phyloP scores from a whole-genome alignment of 495 filamentous ascomycete species.

The Letharia columbiana region DNA sequence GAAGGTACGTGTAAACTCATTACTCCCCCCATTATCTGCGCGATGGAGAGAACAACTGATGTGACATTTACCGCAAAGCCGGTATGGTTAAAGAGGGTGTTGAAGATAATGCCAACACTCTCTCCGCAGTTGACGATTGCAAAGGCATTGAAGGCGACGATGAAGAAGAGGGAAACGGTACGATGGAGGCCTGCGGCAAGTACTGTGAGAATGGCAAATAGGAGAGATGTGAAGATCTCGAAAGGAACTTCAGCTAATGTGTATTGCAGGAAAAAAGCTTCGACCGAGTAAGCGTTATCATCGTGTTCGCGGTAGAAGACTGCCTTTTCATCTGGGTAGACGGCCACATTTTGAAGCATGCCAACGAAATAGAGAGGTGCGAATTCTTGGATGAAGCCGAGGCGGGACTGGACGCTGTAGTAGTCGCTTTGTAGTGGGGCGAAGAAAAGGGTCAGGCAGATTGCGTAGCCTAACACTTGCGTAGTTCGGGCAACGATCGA shows the following conservation, averaged over 20 bases:
- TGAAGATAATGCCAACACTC: slow-evolving; percentile 71
- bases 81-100: slow-evolving; percentile 62
- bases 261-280: slow-evolving; percentile 61
- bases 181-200: slow-evolving; percentile 55
- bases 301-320: slow-evolving; percentile 31
- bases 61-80: slow-evolving; percentile 67
- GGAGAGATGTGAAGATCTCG: slow-evolving; percentile 51
- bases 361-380: slow-evolving; percentile 65
- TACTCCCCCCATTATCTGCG: slow-evolving; percentile 58
- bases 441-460: slow-evolving; percentile 62
- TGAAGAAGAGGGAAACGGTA: slow-evolving; percentile 53
- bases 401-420: slow-evolving; percentile 56
- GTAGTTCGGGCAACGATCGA: slow-evolving; percentile 55
- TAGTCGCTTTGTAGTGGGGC: slow-evolving; percentile 61
- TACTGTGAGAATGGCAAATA: slow-evolving; percentile 52
- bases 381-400: slow-evolving; percentile 64
- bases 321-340: slow-evolving; percentile 52
- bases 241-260: slow-evolving; percentile 60
- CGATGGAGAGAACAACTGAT: slow-evolving; percentile 53
- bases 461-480: slow-evolving; percentile 57
- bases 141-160: slow-evolving; percentile 58
- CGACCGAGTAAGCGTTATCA: slow-evolving; percentile 56
- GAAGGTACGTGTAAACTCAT: slow-evolving; percentile 57
- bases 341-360: slow-evolving; percentile 68
- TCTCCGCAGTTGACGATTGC: slow-evolving; percentile 66